phyloP scores from a whole-genome alignment of 1,284 basidiomycete genomes.

The Sutorius eximius region DNA sequence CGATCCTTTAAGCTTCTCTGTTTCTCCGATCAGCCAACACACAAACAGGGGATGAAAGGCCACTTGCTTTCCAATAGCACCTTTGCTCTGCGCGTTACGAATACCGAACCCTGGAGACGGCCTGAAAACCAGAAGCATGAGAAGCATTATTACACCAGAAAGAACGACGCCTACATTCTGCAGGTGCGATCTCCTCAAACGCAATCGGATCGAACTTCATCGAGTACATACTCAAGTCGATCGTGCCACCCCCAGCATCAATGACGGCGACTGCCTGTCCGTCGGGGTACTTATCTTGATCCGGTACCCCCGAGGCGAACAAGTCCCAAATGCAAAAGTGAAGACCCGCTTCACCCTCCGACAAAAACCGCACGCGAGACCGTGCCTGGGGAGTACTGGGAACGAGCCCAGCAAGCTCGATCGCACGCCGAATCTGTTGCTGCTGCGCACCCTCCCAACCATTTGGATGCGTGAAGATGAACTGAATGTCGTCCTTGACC shows the following conservation, averaged over 20 bases:
- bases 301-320: neutral
- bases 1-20: slow-evolving; percentile 1
- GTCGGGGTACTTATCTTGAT: neutral
- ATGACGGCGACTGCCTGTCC: slow-evolving; percentile 37
- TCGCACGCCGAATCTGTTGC: slow-evolving; percentile 33
- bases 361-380: slow-evolving; percentile 40
- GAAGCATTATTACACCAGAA: neutral
- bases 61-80: neutral
- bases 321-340: slow-evolving; percentile 40
- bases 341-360: slow-evolving; percentile 47
- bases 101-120: neutral
- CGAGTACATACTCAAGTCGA: slow-evolving; percentile 50
- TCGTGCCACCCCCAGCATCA: slow-evolving; percentile 10
- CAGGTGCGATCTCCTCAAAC: slow-evolving; percentile 36
- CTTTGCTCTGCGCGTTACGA: neutral
- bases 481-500: slow-evolving; percentile 27
- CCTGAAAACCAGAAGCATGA: neutral
- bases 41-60: neutral
- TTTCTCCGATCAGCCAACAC: too few species aligned
- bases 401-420: slow-evolving; percentile 28
- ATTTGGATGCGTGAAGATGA: slow-evolving; percentile 39
- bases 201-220: slow-evolving; percentile 12
- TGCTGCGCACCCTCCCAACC: slow-evolving; percentile 40
- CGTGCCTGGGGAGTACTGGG: slow-evolving; percentile 9
- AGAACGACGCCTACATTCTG: slow-evolving; percentile 36